These are phyloP conservation scores for Gynochthodes officinalis DNA, from an alignment of 257 asterid species.

Conservation along the genomic window DNA sequence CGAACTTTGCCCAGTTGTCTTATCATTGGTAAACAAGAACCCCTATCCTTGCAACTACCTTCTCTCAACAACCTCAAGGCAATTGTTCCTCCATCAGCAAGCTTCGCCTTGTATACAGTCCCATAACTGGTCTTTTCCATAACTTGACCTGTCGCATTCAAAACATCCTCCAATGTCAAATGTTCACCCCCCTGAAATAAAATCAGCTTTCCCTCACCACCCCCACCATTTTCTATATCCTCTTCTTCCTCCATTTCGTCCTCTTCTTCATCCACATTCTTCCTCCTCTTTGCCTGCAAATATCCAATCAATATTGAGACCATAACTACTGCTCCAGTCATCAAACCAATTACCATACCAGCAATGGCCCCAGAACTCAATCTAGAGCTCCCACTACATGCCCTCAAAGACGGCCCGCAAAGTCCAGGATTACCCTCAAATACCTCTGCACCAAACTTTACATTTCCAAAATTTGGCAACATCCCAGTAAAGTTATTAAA, in stretches of 20 bases:
- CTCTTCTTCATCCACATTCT: constrained; percentile 53
- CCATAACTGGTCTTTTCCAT: constrained; percentile 95
- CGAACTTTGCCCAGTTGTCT: constrained; percentile 78
- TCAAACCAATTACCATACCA: constrained; percentile 84
- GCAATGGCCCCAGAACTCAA: constrained; percentile 88
- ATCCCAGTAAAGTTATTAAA: constrained; percentile 86
- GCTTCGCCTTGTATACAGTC: constrained; percentile 88
- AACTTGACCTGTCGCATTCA: constrained; percentile 96
- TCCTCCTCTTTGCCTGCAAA: constrained; percentile 75
- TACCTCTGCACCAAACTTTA: constrained; percentile 70
- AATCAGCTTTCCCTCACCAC: constrained; percentile 82
- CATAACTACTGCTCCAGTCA: constrained; percentile 77
- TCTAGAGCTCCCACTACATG: constrained; percentile 57
- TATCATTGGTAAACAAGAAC: constrained; percentile 63
- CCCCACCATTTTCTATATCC: constrained; percentile 48
- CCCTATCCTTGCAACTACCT: constrained; percentile 75
- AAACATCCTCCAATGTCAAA: constrained; percentile 77
- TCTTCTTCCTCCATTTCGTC: constrained; percentile 66
- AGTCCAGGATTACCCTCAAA: constrained; percentile 84
- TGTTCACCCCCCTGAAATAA: constrained; percentile 97
- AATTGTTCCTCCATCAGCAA: constrained; percentile 90
- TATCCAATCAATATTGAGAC: constrained; percentile 84
- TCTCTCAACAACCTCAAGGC: constrained; percentile 91
- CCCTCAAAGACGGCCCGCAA: constrained; percentile 70
- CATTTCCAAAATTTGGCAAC: constrained; percentile 63